Evolutionary conservation across 2,329 filamentous ascomycete genomes (phyloP), one percentile per base, ranked within the genome.

Genomic region (Monilinia fructigena): DNA sequence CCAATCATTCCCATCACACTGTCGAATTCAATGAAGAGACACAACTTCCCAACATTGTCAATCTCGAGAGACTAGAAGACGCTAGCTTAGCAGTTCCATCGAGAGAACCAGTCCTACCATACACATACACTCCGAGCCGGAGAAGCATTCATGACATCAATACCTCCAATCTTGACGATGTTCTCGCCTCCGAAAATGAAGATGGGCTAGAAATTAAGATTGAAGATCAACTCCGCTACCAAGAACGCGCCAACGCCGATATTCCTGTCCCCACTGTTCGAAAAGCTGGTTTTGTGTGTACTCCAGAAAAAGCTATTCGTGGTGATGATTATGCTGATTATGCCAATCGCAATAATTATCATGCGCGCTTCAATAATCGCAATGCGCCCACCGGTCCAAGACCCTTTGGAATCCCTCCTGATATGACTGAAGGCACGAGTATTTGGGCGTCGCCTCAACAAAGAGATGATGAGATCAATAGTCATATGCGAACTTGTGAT

Each of bases 221-320:
- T 11, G 50, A 38, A 40, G 54, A 65, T 35, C 63, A 65, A 31
- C 16, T 65, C 8, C 54, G 52, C 31, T 59, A 40, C 23, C 63
- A 65, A 52, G 54, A 65, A 42, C 54, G 45, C 4, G 66, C 71
- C 2, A 65, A 70, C 31, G 38, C 63, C 1, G 62, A 63, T 12
- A 28, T 70, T 4, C 71, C 70, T 14, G 40, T 54, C 1, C 71
- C 73, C 10, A 61, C 55, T 16, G 66, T 74, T 6, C 48, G 72
- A 2, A 71, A 70, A 35, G 68, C 66, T n/a, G 73, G 72, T 3
- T 72, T 74, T 48, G 56, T 48, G 5, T 48, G 35, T 26, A 35
- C 63, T 20, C 23, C 65, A 3, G 55, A 60, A 10, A 68, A 68
- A 10, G 67, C 52, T 20, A 47, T 67, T 23, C 68, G 66, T 0